Percentiles rank a stretch among this genome's conserved stretches.
phyloP scores from a whole-genome alignment of 345 rosid species.

The Hevea brasiliensis region DNA sequence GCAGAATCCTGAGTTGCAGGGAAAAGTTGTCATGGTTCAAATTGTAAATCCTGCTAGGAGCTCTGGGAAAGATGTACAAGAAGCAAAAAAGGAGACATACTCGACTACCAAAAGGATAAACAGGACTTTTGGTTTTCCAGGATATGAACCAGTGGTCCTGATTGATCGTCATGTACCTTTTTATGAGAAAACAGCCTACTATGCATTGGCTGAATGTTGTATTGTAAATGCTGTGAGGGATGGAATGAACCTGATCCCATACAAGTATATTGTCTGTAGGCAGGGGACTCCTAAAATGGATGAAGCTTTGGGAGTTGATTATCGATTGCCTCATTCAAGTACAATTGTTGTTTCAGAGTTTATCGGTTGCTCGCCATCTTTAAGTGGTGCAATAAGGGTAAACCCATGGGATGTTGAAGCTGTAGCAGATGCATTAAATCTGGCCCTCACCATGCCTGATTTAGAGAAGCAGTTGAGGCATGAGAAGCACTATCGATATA shows the following conservation, averaged over 20 bases:
- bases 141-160: slow-evolving; percentile 43
- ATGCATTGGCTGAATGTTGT: slow-evolving; percentile 46
- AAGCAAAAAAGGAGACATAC: slow-evolving; percentile 33
- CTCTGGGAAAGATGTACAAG: slow-evolving; percentile 42
- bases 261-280: slow-evolving; percentile 43
- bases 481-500: slow-evolving; percentile 43
- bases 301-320: slow-evolving; percentile 27
- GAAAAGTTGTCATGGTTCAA: slow-evolving; percentile 46
- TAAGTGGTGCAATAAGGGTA: slow-evolving; percentile 50
- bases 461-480: slow-evolving; percentile 44
- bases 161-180: slow-evolving; percentile 36
- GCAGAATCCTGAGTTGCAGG: slow-evolving; percentile 31
- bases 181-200: slow-evolving; percentile 48
- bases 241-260: slow-evolving; percentile 50
- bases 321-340: slow-evolving; percentile 32
- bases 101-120: slow-evolving; percentile 37
- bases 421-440: slow-evolving; percentile 37
- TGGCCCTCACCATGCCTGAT: slow-evolving; percentile 31
- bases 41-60: slow-evolving; percentile 51
- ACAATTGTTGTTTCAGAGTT: slow-evolving; percentile 49
- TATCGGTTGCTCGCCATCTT: slow-evolving; percentile 48
- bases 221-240: slow-evolving; percentile 49
- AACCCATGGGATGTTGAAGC: slow-evolving; percentile 50
- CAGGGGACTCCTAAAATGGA: slow-evolving; percentile 40
- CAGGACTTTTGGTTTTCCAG: slow-evolving; percentile 26